Evolutionary conservation across 1,284 basidiomycete genomes (phyloP).

Genomic region (Naganishia cerealis): DNA sequence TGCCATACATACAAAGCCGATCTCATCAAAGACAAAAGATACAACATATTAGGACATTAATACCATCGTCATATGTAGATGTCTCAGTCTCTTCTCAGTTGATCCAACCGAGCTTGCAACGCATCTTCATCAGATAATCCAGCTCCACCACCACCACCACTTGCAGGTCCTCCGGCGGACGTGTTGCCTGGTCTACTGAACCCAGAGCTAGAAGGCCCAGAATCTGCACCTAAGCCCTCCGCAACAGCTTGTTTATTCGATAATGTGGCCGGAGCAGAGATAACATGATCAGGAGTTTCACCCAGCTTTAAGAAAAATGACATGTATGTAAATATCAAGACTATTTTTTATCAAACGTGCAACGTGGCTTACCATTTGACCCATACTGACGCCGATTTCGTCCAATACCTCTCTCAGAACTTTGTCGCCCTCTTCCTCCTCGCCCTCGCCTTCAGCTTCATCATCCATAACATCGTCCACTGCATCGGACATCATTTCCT

Average conservation of each 20-base stretch:
- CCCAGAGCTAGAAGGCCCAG: conserved; percentile 34
- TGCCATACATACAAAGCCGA: background rate
- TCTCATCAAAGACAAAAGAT: background rate
- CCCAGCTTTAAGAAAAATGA: conserved; percentile 62
- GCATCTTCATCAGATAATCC: conserved; percentile 77
- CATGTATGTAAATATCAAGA: background rate
- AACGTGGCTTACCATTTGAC: conserved; percentile 71
- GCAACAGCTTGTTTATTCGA: conserved; percentile 75
- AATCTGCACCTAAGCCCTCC: conserved; percentile 61
- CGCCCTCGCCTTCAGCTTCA: conserved; percentile 78
- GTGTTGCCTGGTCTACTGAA: conserved; percentile 41
- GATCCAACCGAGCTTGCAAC: conserved; percentile 80
- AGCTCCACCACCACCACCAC: conserved; percentile 56
- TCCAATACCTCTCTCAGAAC: conserved; percentile 95
- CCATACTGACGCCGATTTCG: conserved; percentile 90
- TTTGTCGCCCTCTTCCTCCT: conserved; percentile 91
- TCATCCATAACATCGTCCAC: conserved; percentile 99
- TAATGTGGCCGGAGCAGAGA: conserved; percentile 62
- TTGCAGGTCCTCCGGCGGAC: conserved; percentile 45
- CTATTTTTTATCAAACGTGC: conserved; percentile 8
- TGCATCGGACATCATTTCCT: conserved; percentile 99
- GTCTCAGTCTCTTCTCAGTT: conserved; percentile 60
- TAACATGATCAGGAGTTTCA: conserved; percentile 75
- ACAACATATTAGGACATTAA: background rate
- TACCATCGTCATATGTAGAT: background rate